phyloP scores from a whole-genome alignment of 371 early-diverging fungal species.

The Massospora cicadina region DNA sequence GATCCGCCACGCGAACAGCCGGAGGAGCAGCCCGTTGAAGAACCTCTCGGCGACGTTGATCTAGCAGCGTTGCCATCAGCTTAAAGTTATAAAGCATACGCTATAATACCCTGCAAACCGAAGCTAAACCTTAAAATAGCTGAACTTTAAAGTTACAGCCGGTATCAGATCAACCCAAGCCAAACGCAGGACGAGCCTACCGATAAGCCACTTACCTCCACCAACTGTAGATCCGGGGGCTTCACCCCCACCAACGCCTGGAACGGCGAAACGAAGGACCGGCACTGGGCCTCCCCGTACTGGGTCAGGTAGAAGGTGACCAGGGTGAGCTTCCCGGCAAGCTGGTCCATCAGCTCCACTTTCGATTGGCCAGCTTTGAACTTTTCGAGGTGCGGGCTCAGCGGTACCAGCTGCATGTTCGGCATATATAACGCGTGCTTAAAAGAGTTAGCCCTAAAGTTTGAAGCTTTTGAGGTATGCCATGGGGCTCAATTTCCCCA shows the following conservation, averaged over 20 bases:
- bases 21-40: neutral
- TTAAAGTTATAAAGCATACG: neutral
- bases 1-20: neutral
- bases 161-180: too few relatives aligned
- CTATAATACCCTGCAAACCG: too few relatives aligned
- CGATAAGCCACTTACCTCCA: conserved; percentile 4
- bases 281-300: neutral
- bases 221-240: neutral
- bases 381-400: neutral
- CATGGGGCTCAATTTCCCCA: too few relatives aligned
- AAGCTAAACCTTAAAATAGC: too few relatives aligned
- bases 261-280: neutral
- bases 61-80: neutral
- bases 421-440: conserved; percentile 4
- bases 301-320: conserved; percentile 7
- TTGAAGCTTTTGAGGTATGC: too few relatives aligned
- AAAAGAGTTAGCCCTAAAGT: neutral
- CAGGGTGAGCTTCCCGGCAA: conserved; percentile 1
- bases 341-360: conserved; percentile 1
- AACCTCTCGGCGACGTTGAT: conserved; percentile 7
- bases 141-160: too few relatives aligned
- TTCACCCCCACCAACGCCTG: too few relatives aligned
- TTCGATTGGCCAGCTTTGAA: too few relatives aligned
- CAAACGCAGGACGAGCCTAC: too few relatives aligned
- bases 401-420: neutral